Evolutionary conservation across 2,329 filamentous ascomycete species (phyloP).

Genomic region (Hypoxylon sp.): DNA sequence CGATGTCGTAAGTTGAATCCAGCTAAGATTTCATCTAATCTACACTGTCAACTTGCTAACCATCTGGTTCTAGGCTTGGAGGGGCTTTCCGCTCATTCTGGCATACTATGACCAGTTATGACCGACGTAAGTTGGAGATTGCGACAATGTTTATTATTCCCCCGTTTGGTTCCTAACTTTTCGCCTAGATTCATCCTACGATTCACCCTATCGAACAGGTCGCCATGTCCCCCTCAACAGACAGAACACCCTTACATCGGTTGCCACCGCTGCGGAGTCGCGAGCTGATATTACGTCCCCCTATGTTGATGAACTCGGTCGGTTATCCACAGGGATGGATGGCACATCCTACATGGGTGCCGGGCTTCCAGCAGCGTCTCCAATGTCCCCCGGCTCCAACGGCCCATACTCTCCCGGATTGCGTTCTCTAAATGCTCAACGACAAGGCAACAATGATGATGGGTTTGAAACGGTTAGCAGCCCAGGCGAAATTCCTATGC

Average conservation of each 20-base stretch:
- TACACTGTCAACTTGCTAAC: constrained; percentile 37
- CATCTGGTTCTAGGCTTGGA: constrained; percentile 61
- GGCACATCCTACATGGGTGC: constrained; percentile 69
- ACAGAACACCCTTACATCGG: constrained; percentile 82
- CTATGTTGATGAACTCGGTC: constrained; percentile 76
- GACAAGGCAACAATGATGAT: constrained; percentile 65
- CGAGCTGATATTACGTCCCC: constrained; percentile 81
- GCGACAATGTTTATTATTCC: constrained; percentile 16
- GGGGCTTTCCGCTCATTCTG: constrained; percentile 88
- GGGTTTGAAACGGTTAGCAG: constrained; percentile 75
- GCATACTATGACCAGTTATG: constrained; percentile 85
- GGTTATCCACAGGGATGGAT: constrained; percentile 60
- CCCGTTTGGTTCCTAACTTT: constrained; percentile 28
- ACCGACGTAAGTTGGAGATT: constrained; percentile 66
- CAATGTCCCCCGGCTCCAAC: constrained; percentile 62
- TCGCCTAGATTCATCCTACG: constrained; percentile 84
- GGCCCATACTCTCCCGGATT: constrained; percentile 90
- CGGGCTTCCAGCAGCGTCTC: constrained; percentile 51
- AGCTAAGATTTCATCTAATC: constrained; percentile 16
- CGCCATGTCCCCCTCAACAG: constrained; percentile 88
- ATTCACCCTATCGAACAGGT: constrained; percentile 91
- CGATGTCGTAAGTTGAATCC: constrained; percentile 42
- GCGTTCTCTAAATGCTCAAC: constrained; percentile 77
- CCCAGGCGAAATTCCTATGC: constrained; percentile 90
- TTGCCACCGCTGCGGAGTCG: constrained; percentile 90